Percentiles rank a stretch among this genome's conserved stretches.
These are phyloP conservation scores for Amylostereum areolatum DNA, from an alignment of 1,284 basidiomycete species.

Conservation along the genomic window DNA sequence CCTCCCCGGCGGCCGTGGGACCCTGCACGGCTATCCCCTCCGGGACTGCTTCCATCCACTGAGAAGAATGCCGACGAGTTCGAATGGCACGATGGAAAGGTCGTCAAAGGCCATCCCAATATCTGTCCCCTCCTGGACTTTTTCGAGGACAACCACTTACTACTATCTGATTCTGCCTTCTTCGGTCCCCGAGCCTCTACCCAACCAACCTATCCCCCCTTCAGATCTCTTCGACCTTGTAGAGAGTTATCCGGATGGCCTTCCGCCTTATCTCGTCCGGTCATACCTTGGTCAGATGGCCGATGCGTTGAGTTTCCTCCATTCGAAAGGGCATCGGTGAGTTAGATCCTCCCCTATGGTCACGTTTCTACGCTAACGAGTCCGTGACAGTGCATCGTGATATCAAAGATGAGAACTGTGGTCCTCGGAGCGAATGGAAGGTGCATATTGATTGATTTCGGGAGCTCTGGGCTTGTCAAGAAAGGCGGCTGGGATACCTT, in stretches of 20 bases:
- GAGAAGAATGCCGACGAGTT: constrained; percentile 25
- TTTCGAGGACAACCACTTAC: constrained; percentile 95
- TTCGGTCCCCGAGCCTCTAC: constrained; percentile 50
- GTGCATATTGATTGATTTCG: constrained; percentile 95
- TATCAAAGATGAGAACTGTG: constrained; percentile 98
- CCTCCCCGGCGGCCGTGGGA: constrained; percentile 77
- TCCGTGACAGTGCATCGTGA: constrained; percentile 87
- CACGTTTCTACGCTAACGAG: neutral
- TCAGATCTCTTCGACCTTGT: constrained; percentile 95
- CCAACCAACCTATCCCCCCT: constrained; percentile 47
- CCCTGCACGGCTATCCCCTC: constrained; percentile 42
- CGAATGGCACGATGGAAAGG: constrained; percentile 61
- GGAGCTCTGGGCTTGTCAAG: constrained; percentile 84
- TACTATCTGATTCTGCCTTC: constrained; percentile 88
- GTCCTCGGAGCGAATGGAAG: constrained; percentile 67
- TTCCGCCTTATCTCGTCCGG: constrained; percentile 72
- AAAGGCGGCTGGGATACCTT: constrained; percentile 92
- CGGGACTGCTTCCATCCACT: neutral
- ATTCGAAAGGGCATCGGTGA: constrained; percentile 83
- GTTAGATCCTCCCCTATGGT: constrained; percentile 16
- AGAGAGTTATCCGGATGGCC: constrained; percentile 82
- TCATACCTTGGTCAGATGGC: constrained; percentile 92
- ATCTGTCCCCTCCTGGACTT: constrained; percentile 95
- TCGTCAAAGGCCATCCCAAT: constrained; percentile 82
- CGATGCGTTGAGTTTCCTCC: constrained; percentile 88